phyloP scores from a whole-genome alignment of 345 rosid species.

The Citrus sinensis region DNA sequence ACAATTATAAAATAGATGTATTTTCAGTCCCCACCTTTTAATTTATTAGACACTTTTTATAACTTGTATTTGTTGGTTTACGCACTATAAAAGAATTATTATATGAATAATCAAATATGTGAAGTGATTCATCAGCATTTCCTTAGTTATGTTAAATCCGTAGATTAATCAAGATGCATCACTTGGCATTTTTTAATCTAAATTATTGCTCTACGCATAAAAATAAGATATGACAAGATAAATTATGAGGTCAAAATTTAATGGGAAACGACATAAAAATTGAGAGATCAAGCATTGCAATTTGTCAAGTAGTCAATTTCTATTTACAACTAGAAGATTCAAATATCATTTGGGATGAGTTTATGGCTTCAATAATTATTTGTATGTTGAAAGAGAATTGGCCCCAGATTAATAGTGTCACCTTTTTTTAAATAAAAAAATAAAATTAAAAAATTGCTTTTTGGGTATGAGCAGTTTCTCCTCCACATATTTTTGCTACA shows the following conservation, averaged over 20 bases:
- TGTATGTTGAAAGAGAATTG: background rate
- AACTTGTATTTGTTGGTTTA: background rate
- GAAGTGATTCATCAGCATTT: background rate
- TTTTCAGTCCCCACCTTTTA: background rate
- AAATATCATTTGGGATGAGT: background rate
- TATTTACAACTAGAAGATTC: background rate
- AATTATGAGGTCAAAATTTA: background rate
- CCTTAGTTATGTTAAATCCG: background rate
- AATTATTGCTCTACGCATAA: background rate
- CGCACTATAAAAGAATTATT: too few relatives aligned
- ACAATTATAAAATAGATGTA: background rate
- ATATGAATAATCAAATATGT: background rate
- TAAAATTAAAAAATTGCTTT: too few relatives aligned
- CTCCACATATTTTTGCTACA: conserved; percentile 5
- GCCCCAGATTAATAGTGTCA: conserved; percentile 10
- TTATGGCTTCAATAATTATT: background rate
- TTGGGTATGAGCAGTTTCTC: background rate
- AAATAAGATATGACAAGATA: background rate
- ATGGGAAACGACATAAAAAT: background rate
- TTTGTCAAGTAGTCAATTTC: background rate
- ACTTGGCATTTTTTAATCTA: too few relatives aligned
- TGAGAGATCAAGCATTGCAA: background rate
- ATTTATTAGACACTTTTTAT: background rate
- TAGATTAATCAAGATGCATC: too few relatives aligned
- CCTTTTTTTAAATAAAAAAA: background rate